Evolutionary conservation across 257 asterid species (phyloP).

Genomic region (Solanum megistacrolobum): DNA sequence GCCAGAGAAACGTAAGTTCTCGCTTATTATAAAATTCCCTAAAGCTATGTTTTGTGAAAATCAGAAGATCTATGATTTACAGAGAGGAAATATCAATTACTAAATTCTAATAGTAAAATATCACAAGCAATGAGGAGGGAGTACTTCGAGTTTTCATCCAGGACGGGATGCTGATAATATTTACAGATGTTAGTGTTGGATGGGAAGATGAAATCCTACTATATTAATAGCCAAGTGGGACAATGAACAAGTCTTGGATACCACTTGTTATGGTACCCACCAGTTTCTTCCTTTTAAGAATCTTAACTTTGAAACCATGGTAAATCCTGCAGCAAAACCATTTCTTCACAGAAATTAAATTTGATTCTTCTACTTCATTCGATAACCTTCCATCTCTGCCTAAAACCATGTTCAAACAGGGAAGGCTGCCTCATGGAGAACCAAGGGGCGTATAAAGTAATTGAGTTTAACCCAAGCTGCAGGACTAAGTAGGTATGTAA

Average conservation of each 20-base stretch:
- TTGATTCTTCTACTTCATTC: not conserved
- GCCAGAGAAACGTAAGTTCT: not conserved
- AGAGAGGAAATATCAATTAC: not conserved
- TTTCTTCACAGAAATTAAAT: not conserved
- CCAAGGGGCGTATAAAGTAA: not conserved
- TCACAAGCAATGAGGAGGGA: not conserved
- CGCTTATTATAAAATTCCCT: not conserved
- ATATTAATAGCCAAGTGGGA: not conserved
- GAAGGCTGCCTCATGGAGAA: not conserved
- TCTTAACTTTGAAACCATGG: not conserved
- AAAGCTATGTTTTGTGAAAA: not conserved
- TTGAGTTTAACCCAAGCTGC: not conserved
- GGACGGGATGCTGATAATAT: not conserved
- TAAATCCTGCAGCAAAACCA: not conserved
- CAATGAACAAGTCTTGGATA: not conserved
- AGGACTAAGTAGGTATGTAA: not conserved
- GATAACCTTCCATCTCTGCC: not conserved
- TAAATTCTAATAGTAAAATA: not conserved
- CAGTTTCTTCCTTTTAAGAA: not conserved
- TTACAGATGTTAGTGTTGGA: not conserved
- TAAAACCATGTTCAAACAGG: not conserved
- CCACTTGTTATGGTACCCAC: not conserved
- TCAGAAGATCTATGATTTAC: not conserved
- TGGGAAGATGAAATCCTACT: not conserved
- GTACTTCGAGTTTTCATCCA: not conserved